These are phyloP conservation scores for Tetrapyrgos nigripes DNA, from an alignment of 1,284 basidiomycete species.

Conservation along the genomic window DNA sequence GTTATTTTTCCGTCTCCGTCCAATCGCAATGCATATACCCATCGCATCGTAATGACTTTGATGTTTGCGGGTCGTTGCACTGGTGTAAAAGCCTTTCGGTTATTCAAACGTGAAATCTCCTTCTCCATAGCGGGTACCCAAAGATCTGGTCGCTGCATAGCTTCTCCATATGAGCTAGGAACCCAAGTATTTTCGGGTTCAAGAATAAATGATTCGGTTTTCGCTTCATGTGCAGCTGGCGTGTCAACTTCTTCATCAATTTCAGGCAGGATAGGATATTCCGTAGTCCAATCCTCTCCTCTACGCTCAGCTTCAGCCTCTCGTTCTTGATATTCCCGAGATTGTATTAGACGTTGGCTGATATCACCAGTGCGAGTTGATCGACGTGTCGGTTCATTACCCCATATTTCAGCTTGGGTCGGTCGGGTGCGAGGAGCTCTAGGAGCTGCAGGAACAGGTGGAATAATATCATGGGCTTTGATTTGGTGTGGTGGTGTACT, in stretches of 20 bases:
- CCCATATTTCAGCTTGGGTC: background rate
- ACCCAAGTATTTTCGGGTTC: slow-evolving; percentile 1
- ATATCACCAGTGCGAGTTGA: background rate
- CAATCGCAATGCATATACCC: background rate
- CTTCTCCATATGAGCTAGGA: background rate
- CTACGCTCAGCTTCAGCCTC: background rate
- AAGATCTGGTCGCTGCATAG: background rate
- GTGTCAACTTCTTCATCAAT: background rate
- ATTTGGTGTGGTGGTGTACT: background rate
- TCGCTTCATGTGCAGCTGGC: background rate
- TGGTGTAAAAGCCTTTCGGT: background rate
- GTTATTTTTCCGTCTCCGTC: background rate
- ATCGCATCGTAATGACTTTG: background rate
- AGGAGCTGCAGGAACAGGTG: background rate
- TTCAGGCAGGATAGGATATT: background rate
- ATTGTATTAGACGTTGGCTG: background rate
- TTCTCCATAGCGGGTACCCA: too few species aligned
- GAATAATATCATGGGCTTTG: background rate
- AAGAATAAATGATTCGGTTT: background rate
- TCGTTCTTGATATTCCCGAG: background rate
- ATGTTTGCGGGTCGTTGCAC: background rate
- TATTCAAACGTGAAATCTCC: background rate
- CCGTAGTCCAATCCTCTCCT: background rate
- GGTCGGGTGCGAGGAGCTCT: background rate
- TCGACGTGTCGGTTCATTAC: background rate